phyloP scores from a whole-genome alignment of 2,329 filamentous ascomycete genomes.

The Xylariaceae sp. region DNA sequence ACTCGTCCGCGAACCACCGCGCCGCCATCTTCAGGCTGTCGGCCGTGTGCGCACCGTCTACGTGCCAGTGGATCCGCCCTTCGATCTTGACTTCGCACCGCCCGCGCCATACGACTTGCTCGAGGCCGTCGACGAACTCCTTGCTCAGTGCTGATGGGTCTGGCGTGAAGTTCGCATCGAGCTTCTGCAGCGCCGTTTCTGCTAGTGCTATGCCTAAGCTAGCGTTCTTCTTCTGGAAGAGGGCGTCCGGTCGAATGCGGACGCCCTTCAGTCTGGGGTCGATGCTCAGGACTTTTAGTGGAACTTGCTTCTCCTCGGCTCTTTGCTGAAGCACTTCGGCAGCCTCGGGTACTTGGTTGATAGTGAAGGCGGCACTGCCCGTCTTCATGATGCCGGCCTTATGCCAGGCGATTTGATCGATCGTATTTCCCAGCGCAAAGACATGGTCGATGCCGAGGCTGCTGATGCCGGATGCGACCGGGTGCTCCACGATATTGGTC shows the following conservation, averaged over 20 bases:
- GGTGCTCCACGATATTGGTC: slow-evolving; percentile 65
- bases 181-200: slow-evolving; percentile 49
- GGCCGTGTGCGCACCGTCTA: slow-evolving; percentile 91
- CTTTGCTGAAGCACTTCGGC: slow-evolving; percentile 50
- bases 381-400: slow-evolving; percentile 72
- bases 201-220: slow-evolving; percentile 54
- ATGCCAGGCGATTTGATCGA: slow-evolving; percentile 72
- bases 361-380: slow-evolving; percentile 60
- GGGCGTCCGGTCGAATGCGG: slow-evolving; percentile 53
- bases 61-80: slow-evolving; percentile 71
- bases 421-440: slow-evolving; percentile 61
- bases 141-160: slow-evolving; percentile 50
- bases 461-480: slow-evolving; percentile 63
- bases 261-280: slow-evolving; percentile 51
- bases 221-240: slow-evolving; percentile 62
- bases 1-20: slow-evolving; percentile 73
- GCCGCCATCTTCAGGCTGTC: slow-evolving; percentile 85
- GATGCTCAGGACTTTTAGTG: slow-evolving; percentile 48
- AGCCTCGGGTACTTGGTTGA: slow-evolving; percentile 52
- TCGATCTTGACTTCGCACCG: slow-evolving; percentile 69
- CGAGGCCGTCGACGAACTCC: slow-evolving; percentile 72
- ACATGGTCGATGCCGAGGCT: slow-evolving; percentile 73
- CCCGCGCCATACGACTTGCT: slow-evolving; percentile 76
- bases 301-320: slow-evolving; percentile 55
- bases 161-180: slow-evolving; percentile 41